phyloP scores from a whole-genome alignment of 2,329 filamentous ascomycete species.

The Chaetomium olivaceum region DNA sequence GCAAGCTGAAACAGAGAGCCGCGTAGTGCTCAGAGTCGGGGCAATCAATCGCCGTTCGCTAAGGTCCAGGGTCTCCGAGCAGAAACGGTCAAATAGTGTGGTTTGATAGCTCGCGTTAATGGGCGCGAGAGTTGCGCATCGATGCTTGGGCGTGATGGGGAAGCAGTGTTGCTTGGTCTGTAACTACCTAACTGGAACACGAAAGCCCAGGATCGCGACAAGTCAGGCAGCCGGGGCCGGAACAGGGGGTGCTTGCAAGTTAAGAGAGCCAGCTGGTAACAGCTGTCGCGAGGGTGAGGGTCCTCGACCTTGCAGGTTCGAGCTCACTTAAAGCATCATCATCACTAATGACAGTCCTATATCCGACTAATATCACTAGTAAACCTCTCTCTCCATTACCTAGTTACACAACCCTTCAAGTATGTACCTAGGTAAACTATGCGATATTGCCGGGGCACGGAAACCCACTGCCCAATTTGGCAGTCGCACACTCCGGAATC shows the following conservation, averaged over 20 bases:
- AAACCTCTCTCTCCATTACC: neutral
- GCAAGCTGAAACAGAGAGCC: neutral
- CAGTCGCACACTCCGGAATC: neutral
- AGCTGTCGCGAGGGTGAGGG: neutral
- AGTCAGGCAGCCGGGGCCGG: neutral
- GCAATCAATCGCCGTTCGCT: neutral
- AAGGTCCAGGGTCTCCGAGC: neutral
- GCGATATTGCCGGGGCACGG: neutral
- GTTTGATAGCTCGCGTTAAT: neutral
- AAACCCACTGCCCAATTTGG: conserved; percentile 2
- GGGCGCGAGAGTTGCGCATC: conserved; percentile 1
- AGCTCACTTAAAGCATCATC: neutral
- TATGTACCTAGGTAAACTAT: too few relatives aligned
- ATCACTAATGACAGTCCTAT: neutral
- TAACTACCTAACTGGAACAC: neutral
- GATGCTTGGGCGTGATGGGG: neutral
- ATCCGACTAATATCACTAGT: neutral
- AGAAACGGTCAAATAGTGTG: neutral
- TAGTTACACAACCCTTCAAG: neutral
- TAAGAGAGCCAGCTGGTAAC: neutral
- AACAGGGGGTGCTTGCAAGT: neutral
- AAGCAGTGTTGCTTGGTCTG: neutral
- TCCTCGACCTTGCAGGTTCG: too few relatives aligned
- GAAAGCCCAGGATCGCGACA: neutral
- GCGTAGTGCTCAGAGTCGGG: neutral